phyloP scores from a whole-genome alignment of 768 basidiomycete species.

The Sarcodon aspratus region DNA sequence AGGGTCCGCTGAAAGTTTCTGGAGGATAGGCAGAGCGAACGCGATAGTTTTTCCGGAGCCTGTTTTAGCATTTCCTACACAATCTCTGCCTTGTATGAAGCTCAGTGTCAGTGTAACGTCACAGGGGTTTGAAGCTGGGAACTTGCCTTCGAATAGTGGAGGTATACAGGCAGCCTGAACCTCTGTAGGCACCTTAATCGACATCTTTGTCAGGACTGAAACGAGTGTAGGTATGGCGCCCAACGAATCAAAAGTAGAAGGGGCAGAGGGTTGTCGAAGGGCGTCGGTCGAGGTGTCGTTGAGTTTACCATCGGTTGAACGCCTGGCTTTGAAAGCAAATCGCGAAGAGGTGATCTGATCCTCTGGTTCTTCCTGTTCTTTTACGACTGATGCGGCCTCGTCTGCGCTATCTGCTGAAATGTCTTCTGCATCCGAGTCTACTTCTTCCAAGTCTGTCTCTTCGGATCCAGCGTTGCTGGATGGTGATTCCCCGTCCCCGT shows the following conservation, averaged over 20 bases:
- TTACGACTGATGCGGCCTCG: background rate
- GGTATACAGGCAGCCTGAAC: conserved; percentile 90
- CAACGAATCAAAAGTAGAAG: conserved; percentile 39
- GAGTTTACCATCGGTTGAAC: conserved; percentile 4
- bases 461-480: conserved; percentile 2
- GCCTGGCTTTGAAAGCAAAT: conserved; percentile 9
- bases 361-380: conserved; percentile 3
- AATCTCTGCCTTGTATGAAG: conserved; percentile 65
- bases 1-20: conserved; percentile 79
- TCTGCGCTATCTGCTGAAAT: conserved; percentile 3
- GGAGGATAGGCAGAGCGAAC: conserved; percentile 91
- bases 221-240: conserved; percentile 52
- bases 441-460: conserved; percentile 4
- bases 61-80: conserved; percentile 96
- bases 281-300: background rate
- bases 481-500: conserved; percentile 2
- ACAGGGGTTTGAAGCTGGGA: background rate
- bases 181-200: conserved; percentile 75
- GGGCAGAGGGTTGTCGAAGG: conserved; percentile 2
- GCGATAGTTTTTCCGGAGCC: conserved; percentile 98
- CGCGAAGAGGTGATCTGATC: conserved; percentile 13
- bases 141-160: conserved; percentile 65
- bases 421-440: conserved; percentile 5
- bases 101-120: conserved; percentile 7
- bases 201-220: conserved; percentile 64